Conservation (phyloP, 2,329 filamentous ascomycete species). For the Penicillium sp. region DNA sequence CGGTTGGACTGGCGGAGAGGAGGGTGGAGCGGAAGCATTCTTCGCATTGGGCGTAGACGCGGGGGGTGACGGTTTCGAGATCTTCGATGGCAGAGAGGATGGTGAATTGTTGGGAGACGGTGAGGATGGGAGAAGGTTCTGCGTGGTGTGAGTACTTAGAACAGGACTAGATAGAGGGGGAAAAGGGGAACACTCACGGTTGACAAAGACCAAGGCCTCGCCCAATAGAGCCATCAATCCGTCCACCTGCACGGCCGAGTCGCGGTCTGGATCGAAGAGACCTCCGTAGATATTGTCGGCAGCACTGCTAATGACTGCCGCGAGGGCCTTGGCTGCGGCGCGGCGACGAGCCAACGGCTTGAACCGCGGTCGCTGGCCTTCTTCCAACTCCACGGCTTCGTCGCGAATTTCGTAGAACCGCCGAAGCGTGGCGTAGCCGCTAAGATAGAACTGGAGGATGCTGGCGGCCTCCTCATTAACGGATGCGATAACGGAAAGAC, state of each 20-base stretch:
- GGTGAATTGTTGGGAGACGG: conserved; percentile 70
- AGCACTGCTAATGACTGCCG: conserved; percentile 82
- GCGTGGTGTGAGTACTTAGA: conserved; percentile 16
- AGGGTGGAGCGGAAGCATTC: conserved; percentile 78
- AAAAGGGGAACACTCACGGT: conserved; percentile 46
- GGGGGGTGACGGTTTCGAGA: conserved; percentile 70
- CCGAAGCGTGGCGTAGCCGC: conserved; percentile 87
- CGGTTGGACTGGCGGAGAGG: conserved; percentile 53
- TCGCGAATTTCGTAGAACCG: conserved; percentile 91
- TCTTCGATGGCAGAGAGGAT: conserved; percentile 79
- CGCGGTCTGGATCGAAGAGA: conserved; percentile 76
- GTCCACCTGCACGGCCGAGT: conserved; percentile 85
- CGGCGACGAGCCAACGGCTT: conserved; percentile 63
- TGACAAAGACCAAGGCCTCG: conserved; percentile 77
- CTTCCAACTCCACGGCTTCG: conserved; percentile 50
- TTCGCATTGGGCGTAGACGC: conserved; percentile 72
- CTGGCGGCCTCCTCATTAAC: conserved; percentile 80
- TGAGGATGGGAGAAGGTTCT: conserved; percentile 62
- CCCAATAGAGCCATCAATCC: conserved; percentile 81
- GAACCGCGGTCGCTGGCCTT: conserved; percentile 46
- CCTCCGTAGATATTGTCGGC: conserved; percentile 91
- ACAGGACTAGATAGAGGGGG: neutral
- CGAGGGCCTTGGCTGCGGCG: conserved; percentile 71
- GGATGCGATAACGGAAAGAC: conserved; percentile 70
- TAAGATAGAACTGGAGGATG: conserved; percentile 80